Evolutionary conservation across 768 basidiomycete species (phyloP), one percentile per base, ranked within the genome.

Genomic region (Amanita phalloides): DNA sequence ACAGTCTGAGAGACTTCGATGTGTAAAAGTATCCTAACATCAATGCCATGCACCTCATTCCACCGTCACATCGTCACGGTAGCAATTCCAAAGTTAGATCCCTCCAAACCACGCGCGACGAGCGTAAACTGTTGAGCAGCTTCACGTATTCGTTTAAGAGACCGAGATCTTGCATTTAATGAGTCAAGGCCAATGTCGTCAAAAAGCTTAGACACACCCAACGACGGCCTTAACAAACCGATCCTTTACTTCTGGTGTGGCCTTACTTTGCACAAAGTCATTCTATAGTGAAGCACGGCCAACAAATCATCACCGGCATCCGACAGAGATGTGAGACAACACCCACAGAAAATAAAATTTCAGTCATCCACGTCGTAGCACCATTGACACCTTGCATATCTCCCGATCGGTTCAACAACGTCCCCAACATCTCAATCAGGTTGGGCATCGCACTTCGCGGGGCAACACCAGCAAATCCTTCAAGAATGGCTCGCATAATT

Each of bases 51-150:
- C 10, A 33, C 1, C 33, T 13, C 33, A 33, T 33, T 33, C 33
- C 13, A 33, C 13, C 33, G 4, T 52, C 43, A 79, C 76, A 79
- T 78, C 33, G 73, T 71, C 48, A 81, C 70, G 3, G 83, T 81
- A 2, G 89, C 81, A 64, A 86, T 90, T 6, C 91, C 91, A 64
- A 93, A 94, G 54, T 79, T 83, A 7, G 90, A 85, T 6, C 86
- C 88, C 57, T 90, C 89, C 52, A 93, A 65, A 2, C 91, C 91
- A 60, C 91, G 69, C 9, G 90, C 85, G 17, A 95, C 77, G 0
- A 95, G 72, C 1, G 85, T 84, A 64, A 95, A 93, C 55, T 94
- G 88, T 57, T 91, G 82, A 9, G 90, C 82, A 0, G 91, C 90
- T 36, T 92, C 90, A 55, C 86, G 72, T 33, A 83, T 90, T 57